Conservation (phyloP, 106 monocot species). For the Cymbidium sinense region DNA sequence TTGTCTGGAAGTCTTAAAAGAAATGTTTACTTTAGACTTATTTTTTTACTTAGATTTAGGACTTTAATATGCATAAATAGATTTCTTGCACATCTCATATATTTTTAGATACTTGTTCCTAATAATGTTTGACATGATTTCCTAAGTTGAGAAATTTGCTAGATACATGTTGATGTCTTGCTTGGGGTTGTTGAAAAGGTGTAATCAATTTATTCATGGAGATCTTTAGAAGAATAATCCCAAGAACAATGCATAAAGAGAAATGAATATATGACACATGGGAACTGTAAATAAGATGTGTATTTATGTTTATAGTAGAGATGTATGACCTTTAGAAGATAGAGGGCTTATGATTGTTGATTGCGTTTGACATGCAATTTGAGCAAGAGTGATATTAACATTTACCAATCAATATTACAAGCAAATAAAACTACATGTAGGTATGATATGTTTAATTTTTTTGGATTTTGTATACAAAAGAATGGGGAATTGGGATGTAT, state of each 20-base stretch:
- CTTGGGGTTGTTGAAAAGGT: background rate
- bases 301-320: too few species aligned
- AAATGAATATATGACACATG: background rate
- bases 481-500: too few species aligned
- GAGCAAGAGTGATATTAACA: too few species aligned
- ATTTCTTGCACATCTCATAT: background rate
- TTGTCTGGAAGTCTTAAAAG: background rate
- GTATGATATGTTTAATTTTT: too few species aligned
- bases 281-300: background rate
- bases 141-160: background rate
- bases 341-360: too few species aligned
- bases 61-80: background rate
- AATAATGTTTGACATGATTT: background rate
- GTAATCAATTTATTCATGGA: background rate
- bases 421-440: too few species aligned
- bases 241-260: background rate
- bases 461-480: too few species aligned
- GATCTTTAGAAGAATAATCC: constrained; percentile 1
- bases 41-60: background rate
- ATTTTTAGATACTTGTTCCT: background rate
- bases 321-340: too few species aligned
- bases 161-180: background rate
- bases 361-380: too few species aligned
- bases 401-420: too few species aligned
- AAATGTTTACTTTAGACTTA: background rate